Base-by-base conservation (phyloP, 2,329 filamentous ascomycete genomes). In the Graphium sp. region DNA sequence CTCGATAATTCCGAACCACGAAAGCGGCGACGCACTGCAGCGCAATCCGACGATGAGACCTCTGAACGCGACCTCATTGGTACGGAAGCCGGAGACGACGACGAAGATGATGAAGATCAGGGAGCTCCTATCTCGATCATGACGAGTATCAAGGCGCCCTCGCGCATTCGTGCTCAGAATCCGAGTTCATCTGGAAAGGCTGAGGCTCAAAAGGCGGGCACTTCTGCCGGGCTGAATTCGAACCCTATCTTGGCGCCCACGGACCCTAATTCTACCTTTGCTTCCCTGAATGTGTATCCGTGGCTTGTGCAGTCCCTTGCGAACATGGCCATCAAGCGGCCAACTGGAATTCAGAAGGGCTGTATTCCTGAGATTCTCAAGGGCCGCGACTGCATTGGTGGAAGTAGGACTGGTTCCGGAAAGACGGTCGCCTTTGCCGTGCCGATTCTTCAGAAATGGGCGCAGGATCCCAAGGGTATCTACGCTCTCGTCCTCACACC, bases 371-470 rank as follows among this genome's bases (percentile, higher is more conserved):
- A 89, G 47, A 94, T 95, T 34, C 51, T 98, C 19, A 76, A 82
- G 41, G 89, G 89, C 5, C 68, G 80, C 41, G 85, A 98, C 53
- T 94, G 84, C 47, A 94, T 98, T 41, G 89, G 89, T 45, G 85
- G 85, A 21, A 92, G 82, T 45, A 68, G 84, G 36, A 98, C 89
- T 0, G 89, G 89, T 60, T 94, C 87, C 9, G 89, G 89, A 54
- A 98, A 98, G 58, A 98, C 89, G 4, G 75, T 95, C 24, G 85
- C 89, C 2, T 98, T 98, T 51, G 81, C 87, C 1, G 83, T 85
- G 7, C 89, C 89, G 1, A 92, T 98, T 34, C 58, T 98, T 37
- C 87, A 95, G 48, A 78, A 77, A 50, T 95, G 85, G 84, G 74
- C 87, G 3, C 69, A 84, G 45, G 85, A 98, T 55, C 89, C 89